Base-by-base conservation (phyloP, 352 stramenopile genomes). In the Phytophthora tubulina region DNA sequence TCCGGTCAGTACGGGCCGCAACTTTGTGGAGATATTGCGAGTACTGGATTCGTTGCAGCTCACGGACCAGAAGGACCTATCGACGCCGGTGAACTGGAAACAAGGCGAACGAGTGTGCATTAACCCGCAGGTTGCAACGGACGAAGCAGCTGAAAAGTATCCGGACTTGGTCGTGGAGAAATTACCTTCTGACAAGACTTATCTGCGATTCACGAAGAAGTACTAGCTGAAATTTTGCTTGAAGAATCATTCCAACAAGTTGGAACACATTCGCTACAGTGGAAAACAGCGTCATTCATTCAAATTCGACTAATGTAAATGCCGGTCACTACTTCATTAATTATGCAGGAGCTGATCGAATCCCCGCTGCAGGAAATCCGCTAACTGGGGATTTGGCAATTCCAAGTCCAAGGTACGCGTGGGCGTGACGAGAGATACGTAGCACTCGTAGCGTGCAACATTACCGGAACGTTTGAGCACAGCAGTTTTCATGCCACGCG, bases 1-100 rank as follows among this genome's bases (percentile, higher is more conserved):
- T 77, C 96, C 96, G 38, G 89, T 91, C 13, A 97, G 87, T 60
- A 96, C 93, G 15, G 94, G 95, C 27, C 85, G 93, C 63, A 98
- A 98, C 82, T 98, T 98, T 75, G 83, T 93, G 63, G 96, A 99
- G 72, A 89, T 99, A 49, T 63, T 98, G 56, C 85, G 94, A 39
- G 88, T 97, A 6, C 68, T 98, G 13, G 93, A 98, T 78, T 95
- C 91, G 57, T 78, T 98, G 27, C 90, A 97, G 76, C 73, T 96
- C 30, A 89, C 85, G 17, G 70, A 86, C 63, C 68, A 74, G 21
- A 72, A 85, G 44, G 70, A 81, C 46, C 32, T 84, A 32, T 81
- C 86, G 21, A 94, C 86, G 13, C 88, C 88, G 0, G 84, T 84
- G n/a, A 93, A 95, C 70, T 95, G 88, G 86, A 79, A 86, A 62